Percentiles rank a stretch among this genome's conserved stretches.
Evolutionary conservation across 768 basidiomycete species (phyloP).

Genomic region (Naganishia vaughanmartiniae): DNA sequence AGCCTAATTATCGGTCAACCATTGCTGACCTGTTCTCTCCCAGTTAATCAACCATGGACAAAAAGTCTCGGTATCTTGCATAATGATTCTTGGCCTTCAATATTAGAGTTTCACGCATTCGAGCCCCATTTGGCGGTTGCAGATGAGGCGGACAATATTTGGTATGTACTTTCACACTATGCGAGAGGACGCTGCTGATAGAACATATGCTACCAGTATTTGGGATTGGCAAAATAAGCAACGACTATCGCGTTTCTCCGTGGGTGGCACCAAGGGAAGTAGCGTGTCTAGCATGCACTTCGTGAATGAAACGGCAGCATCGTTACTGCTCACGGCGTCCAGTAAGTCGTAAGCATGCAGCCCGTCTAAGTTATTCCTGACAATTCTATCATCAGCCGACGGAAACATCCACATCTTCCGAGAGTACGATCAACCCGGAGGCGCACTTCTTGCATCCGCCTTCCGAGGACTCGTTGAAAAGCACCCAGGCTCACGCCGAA

Average conservation of each 20-base stretch:
- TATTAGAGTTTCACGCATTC: constrained; percentile 76
- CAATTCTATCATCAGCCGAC: constrained; percentile 62
- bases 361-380: constrained; percentile 36
- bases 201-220: constrained; percentile 52
- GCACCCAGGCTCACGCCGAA: constrained; percentile 67
- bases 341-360: constrained; percentile 55
- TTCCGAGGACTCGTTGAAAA: constrained; percentile 84
- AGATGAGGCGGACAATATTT: constrained; percentile 80
- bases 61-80: constrained; percentile 50
- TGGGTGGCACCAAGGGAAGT: constrained; percentile 77
- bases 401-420: constrained; percentile 87
- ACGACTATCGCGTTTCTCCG: constrained; percentile 77
- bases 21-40: background rate
- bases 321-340: constrained; percentile 81
- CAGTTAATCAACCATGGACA: constrained; percentile 52
- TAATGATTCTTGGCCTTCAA: constrained; percentile 51
- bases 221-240: constrained; percentile 89
- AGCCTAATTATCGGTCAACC: constrained; percentile 7
- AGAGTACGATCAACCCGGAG: constrained; percentile 76
- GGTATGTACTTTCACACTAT: constrained; percentile 35
- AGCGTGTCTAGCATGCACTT: constrained; percentile 84
- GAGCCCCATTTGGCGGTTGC: constrained; percentile 83
- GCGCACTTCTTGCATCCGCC: constrained; percentile 86
- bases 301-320: constrained; percentile 93
- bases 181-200: background rate